Evolutionary conservation across 2,329 filamentous ascomycete genomes (phyloP).

Genomic region (Fusarium nelsonii): DNA sequence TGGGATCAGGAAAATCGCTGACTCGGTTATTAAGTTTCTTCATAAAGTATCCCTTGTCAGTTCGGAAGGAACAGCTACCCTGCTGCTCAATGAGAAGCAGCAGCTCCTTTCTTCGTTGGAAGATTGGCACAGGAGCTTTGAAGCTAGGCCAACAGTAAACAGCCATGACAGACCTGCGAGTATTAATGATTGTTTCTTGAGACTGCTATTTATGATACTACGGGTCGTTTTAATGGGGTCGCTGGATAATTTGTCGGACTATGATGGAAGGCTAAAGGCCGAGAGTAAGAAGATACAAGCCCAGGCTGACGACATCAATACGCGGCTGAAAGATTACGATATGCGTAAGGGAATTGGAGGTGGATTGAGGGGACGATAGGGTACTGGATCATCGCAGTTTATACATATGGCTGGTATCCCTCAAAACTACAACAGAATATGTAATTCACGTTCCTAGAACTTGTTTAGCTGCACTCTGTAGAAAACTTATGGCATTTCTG

Average conservation of each 20-base stretch:
- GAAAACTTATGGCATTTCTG: too few species aligned
- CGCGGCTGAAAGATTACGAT: constrained; percentile 51
- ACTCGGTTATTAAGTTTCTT: constrained; percentile 52
- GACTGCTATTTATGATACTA: constrained; percentile 52
- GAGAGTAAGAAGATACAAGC: constrained; percentile 51
- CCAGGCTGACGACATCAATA: constrained; percentile 48
- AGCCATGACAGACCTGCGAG: constrained; percentile 38
- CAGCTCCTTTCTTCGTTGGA: constrained; percentile 50
- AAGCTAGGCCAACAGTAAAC: constrained; percentile 38
- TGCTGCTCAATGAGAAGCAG: constrained; percentile 50
- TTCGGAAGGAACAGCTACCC: constrained; percentile 41
- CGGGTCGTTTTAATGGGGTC: constrained; percentile 53
- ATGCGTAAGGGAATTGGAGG: constrained; percentile 4
- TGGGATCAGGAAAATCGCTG: constrained; percentile 52
- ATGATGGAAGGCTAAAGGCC: constrained; percentile 45
- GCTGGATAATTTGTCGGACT: constrained; percentile 49
- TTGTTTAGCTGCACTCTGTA: too few species aligned
- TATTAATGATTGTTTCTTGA: constrained; percentile 53
- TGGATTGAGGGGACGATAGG: rapidly evolving
- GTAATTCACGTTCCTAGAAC: too few species aligned
- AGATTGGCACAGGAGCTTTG: constrained; percentile 52
- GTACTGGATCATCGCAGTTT: too few species aligned
- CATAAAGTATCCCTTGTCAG: constrained; percentile 46
- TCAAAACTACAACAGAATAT: too few species aligned
- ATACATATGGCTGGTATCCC: neutral